phyloP scores from a whole-genome alignment of 2,329 filamentous ascomycete genomes.

The Diplocarpon mali region DNA sequence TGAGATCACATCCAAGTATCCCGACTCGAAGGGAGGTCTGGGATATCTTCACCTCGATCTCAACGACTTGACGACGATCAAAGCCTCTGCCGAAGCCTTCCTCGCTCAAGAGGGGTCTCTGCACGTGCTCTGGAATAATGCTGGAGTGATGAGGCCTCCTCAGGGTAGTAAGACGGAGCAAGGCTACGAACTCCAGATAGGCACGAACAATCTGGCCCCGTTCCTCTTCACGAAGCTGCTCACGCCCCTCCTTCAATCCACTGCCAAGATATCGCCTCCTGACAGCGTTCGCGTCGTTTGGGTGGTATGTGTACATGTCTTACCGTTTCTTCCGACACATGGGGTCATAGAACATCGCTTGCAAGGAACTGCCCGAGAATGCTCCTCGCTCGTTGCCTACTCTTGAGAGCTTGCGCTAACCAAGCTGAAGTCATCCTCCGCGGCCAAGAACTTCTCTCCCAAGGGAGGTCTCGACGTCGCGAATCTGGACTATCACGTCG shows the following conservation, averaged over 20 bases:
- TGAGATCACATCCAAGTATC: slow-evolving; percentile 25
- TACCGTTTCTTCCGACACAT: too few species aligned
- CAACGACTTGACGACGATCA: slow-evolving; percentile 29
- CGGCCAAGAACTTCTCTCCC: slow-evolving; percentile 4
- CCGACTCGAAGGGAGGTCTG: slow-evolving; percentile 26
- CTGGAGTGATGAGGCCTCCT: slow-evolving; percentile 28
- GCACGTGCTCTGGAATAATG: slow-evolving; percentile 31
- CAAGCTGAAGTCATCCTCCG: slow-evolving; percentile 14
- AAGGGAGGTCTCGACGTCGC: slow-evolving; percentile 8
- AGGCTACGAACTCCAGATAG: slow-evolving; percentile 28
- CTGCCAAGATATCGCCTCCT: slow-evolving; percentile 14
- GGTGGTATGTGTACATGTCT: slow-evolving; percentile 7
- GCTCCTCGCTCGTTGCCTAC: too few species aligned
- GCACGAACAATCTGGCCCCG: slow-evolving; percentile 27
- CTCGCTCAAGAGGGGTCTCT: slow-evolving; percentile 27
- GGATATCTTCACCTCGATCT: slow-evolving; percentile 30
- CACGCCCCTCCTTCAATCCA: slow-evolving; percentile 23
- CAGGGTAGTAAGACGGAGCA: slow-evolving; percentile 13
- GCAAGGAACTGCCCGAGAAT: too few species aligned
- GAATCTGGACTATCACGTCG: slow-evolving; percentile 14
- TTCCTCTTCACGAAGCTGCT: slow-evolving; percentile 29
- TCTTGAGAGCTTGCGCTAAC: too few species aligned
- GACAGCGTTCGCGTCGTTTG: slow-evolving; percentile 26
- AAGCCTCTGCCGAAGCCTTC: slow-evolving; percentile 28
- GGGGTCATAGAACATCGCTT: too few species aligned